phyloP scores from a whole-genome alignment of 192 early-diverging fungal species.

The Podochytrium sp. region DNA sequence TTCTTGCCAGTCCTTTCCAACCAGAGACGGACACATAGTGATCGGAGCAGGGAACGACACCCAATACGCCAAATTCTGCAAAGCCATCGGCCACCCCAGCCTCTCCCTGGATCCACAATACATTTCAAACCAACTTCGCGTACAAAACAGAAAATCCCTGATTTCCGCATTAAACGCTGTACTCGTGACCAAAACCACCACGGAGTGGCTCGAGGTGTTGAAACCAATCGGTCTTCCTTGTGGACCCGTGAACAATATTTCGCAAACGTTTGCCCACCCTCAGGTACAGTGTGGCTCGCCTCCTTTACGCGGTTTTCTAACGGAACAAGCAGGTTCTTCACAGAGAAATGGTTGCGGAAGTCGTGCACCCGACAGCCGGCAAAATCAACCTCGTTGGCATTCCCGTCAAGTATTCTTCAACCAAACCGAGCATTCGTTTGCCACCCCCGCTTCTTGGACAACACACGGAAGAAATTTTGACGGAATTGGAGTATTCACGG shows the following conservation, averaged over 20 bases:
- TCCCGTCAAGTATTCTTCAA: conserved; percentile 79
- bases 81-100: conserved; percentile 48
- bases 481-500: conserved; percentile 67
- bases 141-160: conserved; percentile 70
- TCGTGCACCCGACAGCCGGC: conserved; percentile 83
- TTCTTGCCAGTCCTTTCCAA: conserved; percentile 66
- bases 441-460: conserved; percentile 87
- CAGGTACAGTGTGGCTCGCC: conserved; percentile 35
- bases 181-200: conserved; percentile 55
- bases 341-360: conserved; percentile 72
- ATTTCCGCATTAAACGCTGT: conserved; percentile 59
- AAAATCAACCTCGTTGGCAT: conserved; percentile 74
- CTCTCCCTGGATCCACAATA: conserved; percentile 59
- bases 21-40: conserved; percentile 78
- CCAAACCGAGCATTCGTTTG: conserved; percentile 62
- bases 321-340: conserved; percentile 44
- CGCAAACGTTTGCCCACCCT: conserved; percentile 70
- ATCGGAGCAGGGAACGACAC: conserved; percentile 90
- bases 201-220: conserved; percentile 66
- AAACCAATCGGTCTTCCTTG: conserved; percentile 77
- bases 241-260: conserved; percentile 78
- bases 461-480: conserved; percentile 84
- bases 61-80: conserved; percentile 77
- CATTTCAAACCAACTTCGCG: conserved; percentile 73
- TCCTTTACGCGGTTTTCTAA: conserved; percentile 23